Conservation (phyloP, 148 eudicot genomes). For the Vaccinium vitisidaea region DNA sequence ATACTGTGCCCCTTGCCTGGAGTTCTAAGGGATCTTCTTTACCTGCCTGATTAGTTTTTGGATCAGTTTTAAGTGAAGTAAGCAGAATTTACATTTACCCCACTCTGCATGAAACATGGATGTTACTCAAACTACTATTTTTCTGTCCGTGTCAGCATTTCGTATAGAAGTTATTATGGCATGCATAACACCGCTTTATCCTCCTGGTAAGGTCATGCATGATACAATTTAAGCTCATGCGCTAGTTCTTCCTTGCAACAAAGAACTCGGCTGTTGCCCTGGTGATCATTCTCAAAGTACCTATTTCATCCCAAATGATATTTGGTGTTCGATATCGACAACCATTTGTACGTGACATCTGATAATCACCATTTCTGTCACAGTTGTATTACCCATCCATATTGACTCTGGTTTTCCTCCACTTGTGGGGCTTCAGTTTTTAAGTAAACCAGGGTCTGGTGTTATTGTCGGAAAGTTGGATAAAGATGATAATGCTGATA, state of each 20-base stretch:
- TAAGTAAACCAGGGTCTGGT: neutral
- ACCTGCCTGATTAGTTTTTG: neutral
- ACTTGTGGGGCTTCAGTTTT: neutral
- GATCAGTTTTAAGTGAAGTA: neutral
- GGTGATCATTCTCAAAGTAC: neutral
- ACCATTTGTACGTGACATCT: neutral
- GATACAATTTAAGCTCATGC: neutral
- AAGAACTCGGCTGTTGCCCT: slow-evolving; percentile 6
- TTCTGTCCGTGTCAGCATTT: neutral
- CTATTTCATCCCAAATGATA: neutral
- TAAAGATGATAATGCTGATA: neutral
- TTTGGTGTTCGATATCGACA: neutral
- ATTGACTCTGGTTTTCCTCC: neutral
- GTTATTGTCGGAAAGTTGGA: neutral
- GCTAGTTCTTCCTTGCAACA: neutral
- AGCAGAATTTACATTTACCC: neutral
- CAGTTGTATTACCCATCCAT: neutral
- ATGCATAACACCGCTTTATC: neutral
- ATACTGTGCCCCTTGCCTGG: neutral
- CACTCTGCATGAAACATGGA: neutral
- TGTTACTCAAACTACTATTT: neutral
- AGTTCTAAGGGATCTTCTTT: neutral
- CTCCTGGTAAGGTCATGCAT: neutral
- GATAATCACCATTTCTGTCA: neutral
- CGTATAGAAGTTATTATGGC: neutral